A percentile compares a stretch with the other conserved stretches of the same genome.
Evolutionary conservation across 768 basidiomycete species (phyloP).

Genomic region (Sarcodon sp.): DNA sequence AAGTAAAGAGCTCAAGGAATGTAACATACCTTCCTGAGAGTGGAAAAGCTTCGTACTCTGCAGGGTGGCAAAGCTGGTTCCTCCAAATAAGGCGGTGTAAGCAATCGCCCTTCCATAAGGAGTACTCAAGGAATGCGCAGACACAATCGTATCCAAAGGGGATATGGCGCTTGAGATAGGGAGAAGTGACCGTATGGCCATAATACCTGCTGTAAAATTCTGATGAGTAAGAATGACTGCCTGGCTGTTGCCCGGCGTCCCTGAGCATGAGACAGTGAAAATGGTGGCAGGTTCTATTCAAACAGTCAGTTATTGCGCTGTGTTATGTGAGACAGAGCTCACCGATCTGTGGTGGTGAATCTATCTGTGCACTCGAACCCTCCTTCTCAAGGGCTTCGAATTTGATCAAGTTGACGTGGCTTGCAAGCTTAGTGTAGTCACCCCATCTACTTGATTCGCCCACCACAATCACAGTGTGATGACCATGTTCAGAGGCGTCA

Average conservation of each 20-base stretch:
- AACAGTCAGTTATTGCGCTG: constrained; percentile 1
- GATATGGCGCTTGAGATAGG: constrained; percentile 60
- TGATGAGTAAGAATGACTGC: constrained; percentile 67
- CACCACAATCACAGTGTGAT: constrained; percentile 56
- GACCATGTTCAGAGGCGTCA: constrained; percentile 33
- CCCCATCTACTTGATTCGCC: constrained; percentile 42
- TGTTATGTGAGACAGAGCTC: constrained; percentile 12
- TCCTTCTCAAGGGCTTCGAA: constrained; percentile 66
- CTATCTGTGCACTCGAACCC: constrained; percentile 30
- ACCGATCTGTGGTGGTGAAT: constrained; percentile 38
- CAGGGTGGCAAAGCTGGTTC: constrained; percentile 58
- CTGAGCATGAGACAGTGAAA: constrained; percentile 57
- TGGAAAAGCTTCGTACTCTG: constrained; percentile 40
- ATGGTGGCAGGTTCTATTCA: constrained; percentile 43
- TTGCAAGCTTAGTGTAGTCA: constrained; percentile 26
- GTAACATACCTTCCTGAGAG: constrained; percentile 26
- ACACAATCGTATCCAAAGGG: constrained; percentile 66
- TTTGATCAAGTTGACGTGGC: constrained; percentile 40
- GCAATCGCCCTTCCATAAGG: constrained; percentile 72
- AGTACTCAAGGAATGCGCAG: constrained; percentile 57
- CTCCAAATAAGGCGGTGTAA: constrained; percentile 69
- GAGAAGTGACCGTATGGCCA: constrained; percentile 62
- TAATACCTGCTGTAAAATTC: constrained; percentile 84
- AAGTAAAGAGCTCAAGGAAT: background rate
- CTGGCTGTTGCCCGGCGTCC: constrained; percentile 37